phyloP scores from a whole-genome alignment of 2,329 filamentous ascomycete species.

The Endocalyx cinctus region DNA sequence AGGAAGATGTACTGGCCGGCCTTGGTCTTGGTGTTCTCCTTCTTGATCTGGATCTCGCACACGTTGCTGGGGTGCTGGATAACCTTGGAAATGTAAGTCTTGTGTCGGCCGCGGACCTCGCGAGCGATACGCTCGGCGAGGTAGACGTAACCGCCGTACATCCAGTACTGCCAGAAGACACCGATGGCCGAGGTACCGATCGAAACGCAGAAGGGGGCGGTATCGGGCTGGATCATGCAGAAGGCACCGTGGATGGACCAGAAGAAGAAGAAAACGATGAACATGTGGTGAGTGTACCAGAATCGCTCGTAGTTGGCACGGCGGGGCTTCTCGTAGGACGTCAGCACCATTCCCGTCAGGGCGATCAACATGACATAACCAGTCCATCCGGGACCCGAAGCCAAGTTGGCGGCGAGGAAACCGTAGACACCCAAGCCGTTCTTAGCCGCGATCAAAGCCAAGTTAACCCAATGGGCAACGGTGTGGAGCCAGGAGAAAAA shows the following conservation, averaged over 20 bases:
- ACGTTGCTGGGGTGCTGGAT: constrained; percentile 87
- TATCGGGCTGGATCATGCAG: constrained; percentile 85
- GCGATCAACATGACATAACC: constrained; percentile 80
- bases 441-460: constrained; percentile 69
- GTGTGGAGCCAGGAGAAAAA: constrained; percentile 87
- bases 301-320: constrained; percentile 83
- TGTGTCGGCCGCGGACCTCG: constrained; percentile 74
- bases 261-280: constrained; percentile 84
- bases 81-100: constrained; percentile 83
- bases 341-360: constrained; percentile 73
- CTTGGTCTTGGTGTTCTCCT: constrained; percentile 75
- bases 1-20: constrained; percentile 87
- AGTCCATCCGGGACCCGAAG: constrained; percentile 78
- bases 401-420: constrained; percentile 71
- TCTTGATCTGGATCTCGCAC: constrained; percentile 88
- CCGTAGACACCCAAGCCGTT: constrained; percentile 75
- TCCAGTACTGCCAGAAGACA: constrained; percentile 88
- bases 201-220: constrained; percentile 71
- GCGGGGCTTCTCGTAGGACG: constrained; percentile 71
- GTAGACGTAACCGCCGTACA: constrained; percentile 77
- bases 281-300: constrained; percentile 88
- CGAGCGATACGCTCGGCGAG: constrained; percentile 74
- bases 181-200: constrained; percentile 62
- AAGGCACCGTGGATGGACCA: constrained; percentile 87
- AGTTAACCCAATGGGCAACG: constrained; percentile 83